Conservation (phyloP, 2,329 filamentous ascomycete genomes). For the Purpureocillium takamizusanense region DNA sequence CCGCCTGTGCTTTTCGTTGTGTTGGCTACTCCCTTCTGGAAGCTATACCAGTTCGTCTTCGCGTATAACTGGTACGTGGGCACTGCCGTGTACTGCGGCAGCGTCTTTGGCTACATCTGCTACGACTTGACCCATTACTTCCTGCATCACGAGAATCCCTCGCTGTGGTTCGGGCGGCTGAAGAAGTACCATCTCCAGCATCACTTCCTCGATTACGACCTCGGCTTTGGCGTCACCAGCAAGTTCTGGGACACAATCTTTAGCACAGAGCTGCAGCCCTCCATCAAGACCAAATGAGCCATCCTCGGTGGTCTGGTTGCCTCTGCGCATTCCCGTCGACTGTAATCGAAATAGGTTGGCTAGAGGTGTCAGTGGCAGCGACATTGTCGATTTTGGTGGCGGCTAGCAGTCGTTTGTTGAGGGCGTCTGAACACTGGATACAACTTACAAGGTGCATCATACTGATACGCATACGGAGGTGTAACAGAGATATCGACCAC, state of each 20-base stretch:
- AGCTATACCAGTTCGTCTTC: conserved; percentile 75
- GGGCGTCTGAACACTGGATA: no score
- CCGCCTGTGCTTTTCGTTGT: conserved; percentile 79
- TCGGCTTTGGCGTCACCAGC: conserved; percentile 94
- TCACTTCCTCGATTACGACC: conserved; percentile 96
- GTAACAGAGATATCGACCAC: no score
- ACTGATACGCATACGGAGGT: no score
- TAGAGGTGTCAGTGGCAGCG: no score
- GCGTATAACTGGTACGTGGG: conserved; percentile 78
- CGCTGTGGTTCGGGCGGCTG: conserved; percentile 77
- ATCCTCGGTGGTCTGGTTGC: no score
- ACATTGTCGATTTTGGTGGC: no score
- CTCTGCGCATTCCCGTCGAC: no score
- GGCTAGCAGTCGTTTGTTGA: no score
- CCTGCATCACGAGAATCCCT: conserved; percentile 88
- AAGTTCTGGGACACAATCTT: conserved; percentile 93
- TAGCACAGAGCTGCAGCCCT: conserved; percentile 65
- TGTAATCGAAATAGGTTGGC: no score
- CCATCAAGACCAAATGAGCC: conserved; percentile 23
- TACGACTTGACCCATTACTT: conserved; percentile 99
- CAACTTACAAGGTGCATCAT: no score
- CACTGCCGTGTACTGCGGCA: conserved; percentile 73
- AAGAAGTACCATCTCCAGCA: conserved; percentile 98
- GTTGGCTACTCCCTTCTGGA: conserved; percentile 86
- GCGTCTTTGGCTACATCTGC: conserved; percentile 89